A percentile compares a stretch with the other conserved stretches of the same genome.
Conservation (phyloP, 306 rosid genomes). For the Rosa rugosa region DNA sequence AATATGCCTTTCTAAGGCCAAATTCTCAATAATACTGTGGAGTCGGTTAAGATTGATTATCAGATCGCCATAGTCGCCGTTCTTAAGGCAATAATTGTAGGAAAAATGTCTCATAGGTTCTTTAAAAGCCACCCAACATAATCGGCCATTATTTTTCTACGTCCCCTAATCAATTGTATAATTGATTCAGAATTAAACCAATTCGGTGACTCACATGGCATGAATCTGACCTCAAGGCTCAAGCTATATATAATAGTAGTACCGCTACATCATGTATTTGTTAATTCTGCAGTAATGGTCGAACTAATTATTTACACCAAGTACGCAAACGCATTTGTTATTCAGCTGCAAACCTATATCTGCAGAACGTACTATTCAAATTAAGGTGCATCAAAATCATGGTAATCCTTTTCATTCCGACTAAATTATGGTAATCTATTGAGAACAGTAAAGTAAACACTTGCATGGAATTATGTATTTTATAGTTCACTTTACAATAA, state of each 20-base stretch:
- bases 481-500: background rate
- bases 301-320: too few species aligned
- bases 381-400: background rate
- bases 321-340: background rate
- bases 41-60: conserved; percentile 1
- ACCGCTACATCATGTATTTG: background rate
- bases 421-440: background rate
- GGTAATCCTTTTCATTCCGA: background rate
- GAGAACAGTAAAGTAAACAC: background rate
- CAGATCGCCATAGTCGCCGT: conserved; percentile 20
- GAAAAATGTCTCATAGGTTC: conserved; percentile 15
- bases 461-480: background rate
- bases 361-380: background rate
- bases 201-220: background rate
- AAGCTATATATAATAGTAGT: background rate
- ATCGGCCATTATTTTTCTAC: background rate
- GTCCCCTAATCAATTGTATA: background rate
- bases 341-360: background rate
- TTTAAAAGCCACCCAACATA: background rate
- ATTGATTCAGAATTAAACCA: conserved; percentile 11
- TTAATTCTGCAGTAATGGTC: background rate
- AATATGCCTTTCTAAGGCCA: background rate
- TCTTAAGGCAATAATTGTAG: conserved; percentile 19
- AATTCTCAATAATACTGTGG: background rate
- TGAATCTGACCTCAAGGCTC: background rate